Conservation (phyloP, 169 alveolate genomes). For the Plasmodium berghei region DNA sequence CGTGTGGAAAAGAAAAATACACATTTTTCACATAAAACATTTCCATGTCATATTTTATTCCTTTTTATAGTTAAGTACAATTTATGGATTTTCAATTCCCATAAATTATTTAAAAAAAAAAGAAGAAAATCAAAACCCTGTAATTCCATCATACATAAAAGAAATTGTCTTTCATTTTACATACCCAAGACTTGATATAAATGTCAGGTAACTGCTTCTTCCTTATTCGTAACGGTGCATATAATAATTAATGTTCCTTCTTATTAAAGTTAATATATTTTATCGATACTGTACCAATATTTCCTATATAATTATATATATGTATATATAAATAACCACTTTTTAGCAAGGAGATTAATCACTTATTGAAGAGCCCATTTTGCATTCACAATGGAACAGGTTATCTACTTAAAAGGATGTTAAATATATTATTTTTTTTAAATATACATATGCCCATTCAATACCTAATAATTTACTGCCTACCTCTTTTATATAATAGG, state of each 20-base stretch:
- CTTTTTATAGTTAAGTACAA: slow-evolving; percentile 25
- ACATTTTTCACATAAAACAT: too few species aligned
- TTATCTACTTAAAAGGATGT: background rate
- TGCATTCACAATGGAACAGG: slow-evolving; percentile 94
- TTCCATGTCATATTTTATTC: slow-evolving; percentile 1
- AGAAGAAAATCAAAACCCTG: slow-evolving; percentile 18
- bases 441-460: background rate
- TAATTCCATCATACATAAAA: slow-evolving; percentile 42
- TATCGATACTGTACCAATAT: too few species aligned
- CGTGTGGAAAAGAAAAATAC: too few species aligned
- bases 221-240: too few species aligned
- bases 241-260: too few species aligned
- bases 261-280: too few species aligned
- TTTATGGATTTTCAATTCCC: slow-evolving; percentile 72
- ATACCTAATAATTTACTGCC: background rate
- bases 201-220: slow-evolving; percentile 78
- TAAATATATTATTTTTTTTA: background rate
- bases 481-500: slow-evolving; percentile 71
- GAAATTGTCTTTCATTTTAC: slow-evolving; percentile 87
- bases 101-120: slow-evolving; percentile 44
- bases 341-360: slow-evolving; percentile 90
- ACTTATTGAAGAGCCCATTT: slow-evolving; percentile 92
- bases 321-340: background rate
- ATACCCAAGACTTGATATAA: slow-evolving; percentile 87
- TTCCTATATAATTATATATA: too few species aligned